Evolutionary conservation across 495 filamentous ascomycete genomes (phyloP).

Genomic region (Talaromyces stipitatus): DNA sequence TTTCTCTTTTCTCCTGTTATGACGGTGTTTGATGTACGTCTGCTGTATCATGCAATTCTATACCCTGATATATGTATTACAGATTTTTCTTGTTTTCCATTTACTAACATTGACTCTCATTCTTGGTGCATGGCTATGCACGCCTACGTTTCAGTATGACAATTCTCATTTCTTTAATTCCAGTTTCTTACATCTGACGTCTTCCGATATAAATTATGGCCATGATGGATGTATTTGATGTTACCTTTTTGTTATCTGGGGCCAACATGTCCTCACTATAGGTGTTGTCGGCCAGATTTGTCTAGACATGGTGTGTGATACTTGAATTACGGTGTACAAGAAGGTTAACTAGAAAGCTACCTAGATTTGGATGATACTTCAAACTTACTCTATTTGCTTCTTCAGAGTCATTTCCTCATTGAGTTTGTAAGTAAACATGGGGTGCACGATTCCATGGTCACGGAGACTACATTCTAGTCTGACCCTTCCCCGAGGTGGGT

Average conservation of each 20-base stretch:
- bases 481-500: too few relatives aligned
- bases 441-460: too few relatives aligned
- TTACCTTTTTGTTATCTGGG: background rate
- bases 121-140: background rate
- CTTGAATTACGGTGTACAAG: background rate
- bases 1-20: background rate
- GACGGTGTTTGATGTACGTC: background rate
- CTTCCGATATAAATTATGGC: background rate
- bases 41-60: background rate
- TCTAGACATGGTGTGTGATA: background rate
- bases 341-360: background rate
- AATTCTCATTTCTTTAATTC: background rate
- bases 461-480: too few relatives aligned
- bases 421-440: background rate
- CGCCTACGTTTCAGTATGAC: background rate
- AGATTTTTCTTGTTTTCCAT: too few relatives aligned
- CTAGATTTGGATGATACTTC: background rate
- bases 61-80: slow-evolving; percentile 6
- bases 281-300: background rate
- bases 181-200: background rate
- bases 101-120: too few relatives aligned
- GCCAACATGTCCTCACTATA: too few relatives aligned
- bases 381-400: background rate
- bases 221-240: background rate
- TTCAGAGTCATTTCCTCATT: background rate